Evolutionary conservation across 1,139 yeast species (phyloP).

Genomic region (Candida pseudoviswanathii): DNA sequence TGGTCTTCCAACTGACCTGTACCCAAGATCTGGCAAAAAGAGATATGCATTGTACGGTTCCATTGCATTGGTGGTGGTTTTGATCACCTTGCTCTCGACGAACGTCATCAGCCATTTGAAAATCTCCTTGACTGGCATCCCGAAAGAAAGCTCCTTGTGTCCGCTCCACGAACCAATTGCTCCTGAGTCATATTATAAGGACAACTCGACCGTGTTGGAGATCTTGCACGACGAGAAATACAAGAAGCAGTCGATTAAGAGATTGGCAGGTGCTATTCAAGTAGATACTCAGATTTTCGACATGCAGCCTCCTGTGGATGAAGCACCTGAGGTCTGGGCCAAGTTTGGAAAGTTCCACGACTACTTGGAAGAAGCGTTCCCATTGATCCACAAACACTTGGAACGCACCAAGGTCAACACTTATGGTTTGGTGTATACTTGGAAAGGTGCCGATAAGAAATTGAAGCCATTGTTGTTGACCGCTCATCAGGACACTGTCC

Average conservation of each 20-base stretch:
- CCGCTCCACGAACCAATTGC: conserved; percentile 32
- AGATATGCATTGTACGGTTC: conserved; percentile 10
- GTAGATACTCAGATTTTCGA: conserved; percentile 49
- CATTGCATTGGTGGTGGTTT: conserved; percentile 16
- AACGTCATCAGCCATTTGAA: conserved; percentile 24
- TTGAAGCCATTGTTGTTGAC: conserved; percentile 45
- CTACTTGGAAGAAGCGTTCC: conserved; percentile 32
- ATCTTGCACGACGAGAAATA: conserved; percentile 36
- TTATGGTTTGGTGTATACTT: conserved; percentile 37
- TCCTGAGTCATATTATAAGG: conserved; percentile 31
- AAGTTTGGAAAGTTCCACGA: conserved; percentile 31
- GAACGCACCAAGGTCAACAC: conserved; percentile 33
- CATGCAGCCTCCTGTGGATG: conserved; percentile 42
- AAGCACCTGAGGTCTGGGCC: conserved; percentile 39
- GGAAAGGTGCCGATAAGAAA: conserved; percentile 30
- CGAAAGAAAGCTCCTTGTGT: conserved; percentile 23
- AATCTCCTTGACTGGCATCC: conserved; percentile 24
- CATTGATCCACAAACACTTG: conserved; percentile 33
- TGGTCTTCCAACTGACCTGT: conserved; percentile 19
- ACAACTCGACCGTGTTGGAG: conserved; percentile 37
- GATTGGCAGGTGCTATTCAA: conserved; percentile 45
- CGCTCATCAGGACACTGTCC: conserved; percentile 68
- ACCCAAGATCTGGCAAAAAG: conserved; percentile 7
- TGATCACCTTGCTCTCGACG: conserved; percentile 25
- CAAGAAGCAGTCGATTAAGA: conserved; percentile 35